A percentile compares a stretch with the other conserved stretches of the same genome.
Conservation (phyloP, 2,329 filamentous ascomycete species). For the Elsinoe australis region DNA sequence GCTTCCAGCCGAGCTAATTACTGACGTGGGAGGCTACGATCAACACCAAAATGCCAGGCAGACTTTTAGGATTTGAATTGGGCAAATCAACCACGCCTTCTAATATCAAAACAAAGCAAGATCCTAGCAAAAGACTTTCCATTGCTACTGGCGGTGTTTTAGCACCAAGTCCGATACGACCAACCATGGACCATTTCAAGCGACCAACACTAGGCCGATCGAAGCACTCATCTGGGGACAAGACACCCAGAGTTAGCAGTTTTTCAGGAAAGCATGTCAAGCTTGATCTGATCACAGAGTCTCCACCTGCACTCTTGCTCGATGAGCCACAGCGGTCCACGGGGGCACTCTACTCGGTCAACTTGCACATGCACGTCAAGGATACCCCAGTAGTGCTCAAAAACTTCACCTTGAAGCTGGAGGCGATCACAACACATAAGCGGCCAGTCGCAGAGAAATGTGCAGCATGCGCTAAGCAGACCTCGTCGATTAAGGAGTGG, state of each 20-base stretch:
- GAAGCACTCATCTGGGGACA: slow-evolving; percentile 21
- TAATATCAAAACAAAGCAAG: slow-evolving; percentile 19
- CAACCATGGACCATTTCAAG: slow-evolving; percentile 32
- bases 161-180: slow-evolving; percentile 17
- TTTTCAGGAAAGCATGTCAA: slow-evolving; percentile 38
- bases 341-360: slow-evolving; percentile 78
- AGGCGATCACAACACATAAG: slow-evolving; percentile 66
- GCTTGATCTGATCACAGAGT: slow-evolving; percentile 64
- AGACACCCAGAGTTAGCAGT: slow-evolving; percentile 23
- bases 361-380: slow-evolving; percentile 65
- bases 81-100: slow-evolving; percentile 17
- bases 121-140: slow-evolving; percentile 20
- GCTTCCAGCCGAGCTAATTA: not conserved
- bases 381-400: slow-evolving; percentile 59
- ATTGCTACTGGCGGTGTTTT: slow-evolving; percentile 13
- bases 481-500: slow-evolving; percentile 71
- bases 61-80: slow-evolving; percentile 30
- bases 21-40: not conserved
- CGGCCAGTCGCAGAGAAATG: slow-evolving; percentile 76
- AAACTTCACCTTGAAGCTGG: slow-evolving; percentile 64
- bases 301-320: slow-evolving; percentile 77
- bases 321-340: slow-evolving; percentile 66
- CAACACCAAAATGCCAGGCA: slow-evolving; percentile 26
- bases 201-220: slow-evolving; percentile 24
- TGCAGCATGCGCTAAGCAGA: slow-evolving; percentile 62